phyloP scores from a whole-genome alignment of 1,284 basidiomycete species.

The Apiotrichum porosum region DNA sequence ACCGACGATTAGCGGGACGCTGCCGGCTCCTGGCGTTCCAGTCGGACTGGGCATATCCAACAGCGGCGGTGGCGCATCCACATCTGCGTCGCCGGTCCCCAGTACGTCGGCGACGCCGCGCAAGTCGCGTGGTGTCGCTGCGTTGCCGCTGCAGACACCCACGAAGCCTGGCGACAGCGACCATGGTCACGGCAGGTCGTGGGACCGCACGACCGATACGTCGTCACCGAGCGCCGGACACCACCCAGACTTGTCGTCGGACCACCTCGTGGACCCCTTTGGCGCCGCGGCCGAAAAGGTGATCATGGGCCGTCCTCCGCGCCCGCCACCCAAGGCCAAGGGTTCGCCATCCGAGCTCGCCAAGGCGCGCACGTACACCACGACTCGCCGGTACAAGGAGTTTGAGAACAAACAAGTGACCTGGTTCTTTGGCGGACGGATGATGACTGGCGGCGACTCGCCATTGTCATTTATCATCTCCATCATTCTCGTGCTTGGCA shows the following conservation, averaged over 20 bases:
- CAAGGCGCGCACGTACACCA: neutral
- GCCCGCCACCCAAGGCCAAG: too few relatives aligned
- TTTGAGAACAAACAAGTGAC: slow-evolving; percentile 62
- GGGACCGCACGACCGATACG: slow-evolving; percentile 11
- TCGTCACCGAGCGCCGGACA: slow-evolving; percentile 8
- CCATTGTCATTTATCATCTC: slow-evolving; percentile 69
- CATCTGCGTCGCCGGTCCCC: neutral
- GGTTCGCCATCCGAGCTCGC: neutral
- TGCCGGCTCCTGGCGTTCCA: too few relatives aligned
- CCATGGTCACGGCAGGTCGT: neutral
- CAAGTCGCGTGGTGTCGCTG: neutral
- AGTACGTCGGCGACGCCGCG: neutral
- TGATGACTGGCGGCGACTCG: slow-evolving; percentile 78
- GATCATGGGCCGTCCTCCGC: neutral
- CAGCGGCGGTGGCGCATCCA: neutral
- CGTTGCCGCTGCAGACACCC: slow-evolving; percentile 2
- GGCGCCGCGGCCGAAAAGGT: slow-evolving; percentile 4
- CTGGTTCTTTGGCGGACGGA: slow-evolving; percentile 64
- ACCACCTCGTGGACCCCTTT: slow-evolving; percentile 13
- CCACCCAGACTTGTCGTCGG: slow-evolving; percentile 15
- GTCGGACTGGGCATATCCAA: neutral
- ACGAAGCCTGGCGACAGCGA: slow-evolving; percentile 4
- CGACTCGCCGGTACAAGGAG: slow-evolving; percentile 54
- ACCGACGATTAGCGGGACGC: too few relatives aligned
- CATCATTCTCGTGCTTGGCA: slow-evolving; percentile 59